Evolutionary conservation across 805 yeast species (phyloP).

Genomic region (Groenewaldozyma salmanticensis): DNA sequence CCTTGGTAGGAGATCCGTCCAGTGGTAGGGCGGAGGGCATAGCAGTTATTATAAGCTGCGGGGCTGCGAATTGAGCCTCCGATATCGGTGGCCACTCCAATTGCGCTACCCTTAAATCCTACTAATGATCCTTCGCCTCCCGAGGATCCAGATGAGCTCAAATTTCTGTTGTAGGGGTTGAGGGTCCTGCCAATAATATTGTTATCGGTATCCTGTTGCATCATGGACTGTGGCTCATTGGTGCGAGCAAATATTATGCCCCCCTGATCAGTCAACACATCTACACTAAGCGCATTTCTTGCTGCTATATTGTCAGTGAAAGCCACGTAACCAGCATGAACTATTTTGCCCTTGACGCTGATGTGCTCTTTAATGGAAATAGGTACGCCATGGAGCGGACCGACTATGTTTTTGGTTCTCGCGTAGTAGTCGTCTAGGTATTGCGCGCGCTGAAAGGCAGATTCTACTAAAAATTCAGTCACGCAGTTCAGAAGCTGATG

Average conservation of each 20-base stretch:
- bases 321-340: conserved; percentile 37
- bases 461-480: conserved; percentile 39
- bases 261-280: conserved; percentile 35
- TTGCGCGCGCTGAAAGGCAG: conserved; percentile 50
- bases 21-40: conserved; percentile 39
- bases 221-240: conserved; percentile 41
- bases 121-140: conserved; percentile 48
- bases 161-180: conserved; percentile 36
- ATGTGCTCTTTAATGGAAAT: conserved; percentile 48
- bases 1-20: conserved; percentile 30
- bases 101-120: conserved; percentile 34
- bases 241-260: conserved; percentile 49
- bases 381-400: conserved; percentile 62
- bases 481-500: conserved; percentile 40
- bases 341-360: conserved; percentile 38
- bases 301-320: conserved; percentile 17
- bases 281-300: conserved; percentile 31
- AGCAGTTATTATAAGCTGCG: conserved; percentile 34
- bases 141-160: conserved; percentile 46
- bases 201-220: conserved; percentile 38
- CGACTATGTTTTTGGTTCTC: conserved; percentile 39
- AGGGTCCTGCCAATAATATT: conserved; percentile 37
- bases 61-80: conserved; percentile 47
- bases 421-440: conserved; percentile 42
- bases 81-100: conserved; percentile 49